These are phyloP conservation scores for Musa acuminata DNA, from an alignment of 176 grass and related monocot genomes.

Conservation along the genomic window DNA sequence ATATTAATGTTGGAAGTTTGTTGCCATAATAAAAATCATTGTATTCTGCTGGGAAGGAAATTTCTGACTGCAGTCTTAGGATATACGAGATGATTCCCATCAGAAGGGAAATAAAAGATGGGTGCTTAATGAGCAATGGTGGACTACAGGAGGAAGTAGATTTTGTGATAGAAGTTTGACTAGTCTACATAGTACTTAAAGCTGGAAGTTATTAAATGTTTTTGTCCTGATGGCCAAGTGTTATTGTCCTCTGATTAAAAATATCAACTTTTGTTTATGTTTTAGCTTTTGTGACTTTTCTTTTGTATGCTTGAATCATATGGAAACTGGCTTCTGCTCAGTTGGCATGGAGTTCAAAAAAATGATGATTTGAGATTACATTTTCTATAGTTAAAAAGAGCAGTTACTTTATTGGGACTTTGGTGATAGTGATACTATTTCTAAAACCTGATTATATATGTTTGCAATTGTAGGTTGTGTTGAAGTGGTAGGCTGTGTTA, in stretches of 20 bases:
- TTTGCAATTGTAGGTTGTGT: constrained; percentile 47
- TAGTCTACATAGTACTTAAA: neutral
- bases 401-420: neutral
- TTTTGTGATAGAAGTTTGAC: neutral
- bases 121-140: neutral
- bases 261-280: neutral
- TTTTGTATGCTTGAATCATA: neutral
- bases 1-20: neutral
- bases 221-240: neutral
- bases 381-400: too few species aligned
- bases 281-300: neutral
- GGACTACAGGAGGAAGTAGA: neutral
- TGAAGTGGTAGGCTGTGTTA: constrained; percentile 70
- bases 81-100: neutral
- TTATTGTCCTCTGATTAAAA: neutral
- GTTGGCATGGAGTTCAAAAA: too few species aligned
- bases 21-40: neutral
- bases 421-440: neutral
- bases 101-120: neutral
- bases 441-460: neutral
- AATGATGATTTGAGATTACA: too few species aligned
- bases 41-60: too few species aligned
- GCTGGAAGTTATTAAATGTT: neutral
- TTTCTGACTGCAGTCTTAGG: neutral
- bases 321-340: neutral